Conservation (phyloP, 352 stramenopile species). For the Peronospora tabacina region DNA sequence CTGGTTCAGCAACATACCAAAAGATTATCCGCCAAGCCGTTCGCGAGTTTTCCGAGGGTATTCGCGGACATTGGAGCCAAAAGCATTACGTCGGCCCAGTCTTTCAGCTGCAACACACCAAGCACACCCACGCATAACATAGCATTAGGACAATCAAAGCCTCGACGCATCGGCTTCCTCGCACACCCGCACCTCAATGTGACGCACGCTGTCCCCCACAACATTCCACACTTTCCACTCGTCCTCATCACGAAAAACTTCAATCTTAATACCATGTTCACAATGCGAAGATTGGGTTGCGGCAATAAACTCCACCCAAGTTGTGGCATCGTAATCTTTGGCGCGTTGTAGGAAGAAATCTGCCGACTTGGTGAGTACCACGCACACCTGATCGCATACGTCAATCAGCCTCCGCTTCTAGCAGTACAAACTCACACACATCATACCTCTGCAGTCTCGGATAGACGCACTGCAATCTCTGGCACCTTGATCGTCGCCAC, state of each 20-base stretch:
- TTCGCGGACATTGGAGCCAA: constrained; percentile 87
- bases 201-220: constrained; percentile 72
- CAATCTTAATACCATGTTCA: constrained; percentile 14
- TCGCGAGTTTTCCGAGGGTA: constrained; percentile 86
- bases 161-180: not conserved
- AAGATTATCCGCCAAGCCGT: constrained; percentile 93
- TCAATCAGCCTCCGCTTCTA: not conserved
- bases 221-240: constrained; percentile 80
- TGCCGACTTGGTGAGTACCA: constrained; percentile 76
- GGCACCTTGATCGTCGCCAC: constrained; percentile 85
- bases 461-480: constrained; percentile 62
- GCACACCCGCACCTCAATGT: constrained; percentile 67
- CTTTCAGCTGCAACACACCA: constrained; percentile 72
- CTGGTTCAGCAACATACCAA: constrained; percentile 40
- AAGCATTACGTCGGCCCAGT: constrained; percentile 92
- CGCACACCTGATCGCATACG: constrained; percentile 41
- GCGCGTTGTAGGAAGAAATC: constrained; percentile 77
- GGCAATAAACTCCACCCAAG: constrained; percentile 40
- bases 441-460: constrained; percentile 47
- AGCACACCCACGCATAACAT: not conserved
- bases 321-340: constrained; percentile 55
- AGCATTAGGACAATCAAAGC: not conserved
- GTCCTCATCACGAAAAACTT: constrained; percentile 61
- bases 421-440: too few species aligned
- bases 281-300: constrained; percentile 11